phyloP scores from a whole-genome alignment of 75 land plant species.

The Cryptomeria japonica region DNA sequence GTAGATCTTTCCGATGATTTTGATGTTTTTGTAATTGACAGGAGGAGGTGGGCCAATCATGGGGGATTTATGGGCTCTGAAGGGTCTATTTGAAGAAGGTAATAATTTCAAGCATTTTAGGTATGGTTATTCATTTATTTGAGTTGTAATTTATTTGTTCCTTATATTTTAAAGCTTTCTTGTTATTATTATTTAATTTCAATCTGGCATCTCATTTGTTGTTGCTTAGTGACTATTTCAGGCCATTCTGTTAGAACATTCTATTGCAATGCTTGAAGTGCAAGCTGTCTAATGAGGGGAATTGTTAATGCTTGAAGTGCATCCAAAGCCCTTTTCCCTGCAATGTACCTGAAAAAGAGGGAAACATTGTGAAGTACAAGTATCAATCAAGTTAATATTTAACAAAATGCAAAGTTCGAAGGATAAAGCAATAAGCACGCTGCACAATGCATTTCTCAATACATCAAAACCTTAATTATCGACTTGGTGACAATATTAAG shows the following conservation, averaged over 20 bases:
- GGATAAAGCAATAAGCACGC: no score
- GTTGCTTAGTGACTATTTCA: not conserved
- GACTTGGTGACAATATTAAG: no score
- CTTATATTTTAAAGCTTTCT: not conserved
- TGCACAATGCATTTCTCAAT: no score
- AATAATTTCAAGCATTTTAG: not conserved
- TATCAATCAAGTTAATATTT: no score
- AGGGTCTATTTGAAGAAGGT: slow-evolving; percentile 97
- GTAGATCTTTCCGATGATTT: not conserved
- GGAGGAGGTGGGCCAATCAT: slow-evolving; percentile 96
- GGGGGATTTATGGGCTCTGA: slow-evolving; percentile 98
- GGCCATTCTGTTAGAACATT: not conserved
- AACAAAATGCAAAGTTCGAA: no score
- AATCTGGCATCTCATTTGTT: not conserved
- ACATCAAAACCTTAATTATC: no score
- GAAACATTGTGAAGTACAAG: no score
- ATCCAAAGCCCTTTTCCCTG: no score
- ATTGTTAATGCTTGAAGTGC: no score
- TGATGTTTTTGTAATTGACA: slow-evolving; percentile 24
- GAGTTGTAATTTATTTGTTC: not conserved
- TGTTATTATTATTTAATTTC: not conserved
- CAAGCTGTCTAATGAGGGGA: no score
- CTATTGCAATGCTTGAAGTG: no score
- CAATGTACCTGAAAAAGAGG: no score
- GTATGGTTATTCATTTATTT: not conserved